Percentiles rank a stretch among this genome's conserved stretches.
Evolutionary conservation across 164 flowering plant genomes (phyloP).

Genomic region (Tetracentron sinense): DNA sequence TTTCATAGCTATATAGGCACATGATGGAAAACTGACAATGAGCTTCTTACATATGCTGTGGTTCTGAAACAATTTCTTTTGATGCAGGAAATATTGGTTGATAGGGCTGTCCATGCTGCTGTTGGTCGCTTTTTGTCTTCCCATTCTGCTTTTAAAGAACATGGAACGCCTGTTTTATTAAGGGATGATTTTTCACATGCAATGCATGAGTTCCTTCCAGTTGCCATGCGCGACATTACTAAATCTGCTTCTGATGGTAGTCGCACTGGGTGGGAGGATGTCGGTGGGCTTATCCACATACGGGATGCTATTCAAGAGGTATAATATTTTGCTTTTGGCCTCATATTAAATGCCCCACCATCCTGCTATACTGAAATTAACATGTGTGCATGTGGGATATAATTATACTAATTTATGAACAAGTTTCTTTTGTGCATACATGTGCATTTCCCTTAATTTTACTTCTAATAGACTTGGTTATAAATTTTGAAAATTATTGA

Average conservation of each 20-base stretch:
- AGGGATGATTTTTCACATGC: conserved; percentile 75
- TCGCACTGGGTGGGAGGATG: conserved; percentile 91
- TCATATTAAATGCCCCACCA: not conserved
- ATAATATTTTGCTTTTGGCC: not conserved
- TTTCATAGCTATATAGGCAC: not conserved
- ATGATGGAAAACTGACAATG: not conserved
- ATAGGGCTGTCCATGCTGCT: conserved; percentile 87
- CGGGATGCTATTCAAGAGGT: conserved; percentile 84
- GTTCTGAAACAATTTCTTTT: not conserved
- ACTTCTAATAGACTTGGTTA: too few species aligned
- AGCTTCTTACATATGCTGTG: not conserved
- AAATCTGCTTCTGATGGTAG: conserved; percentile 75
- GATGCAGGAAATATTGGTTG: conserved; percentile 85
- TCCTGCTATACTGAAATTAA: not conserved
- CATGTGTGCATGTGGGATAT: not conserved
- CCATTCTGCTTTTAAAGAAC: conserved; percentile 22
- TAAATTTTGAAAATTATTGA: too few species aligned
- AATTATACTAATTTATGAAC: too few species aligned
- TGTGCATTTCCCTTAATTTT: too few species aligned
- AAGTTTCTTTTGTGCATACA: too few species aligned
- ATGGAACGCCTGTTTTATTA: conserved; percentile 38
- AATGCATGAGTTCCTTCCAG: conserved; percentile 82
- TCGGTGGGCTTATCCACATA: conserved; percentile 85
- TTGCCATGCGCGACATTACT: conserved; percentile 88
- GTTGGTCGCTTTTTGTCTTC: conserved; percentile 54